Evolutionary conservation across 163 green algal species (phyloP).

Genomic region (Trebouxia gelatinosa): DNA sequence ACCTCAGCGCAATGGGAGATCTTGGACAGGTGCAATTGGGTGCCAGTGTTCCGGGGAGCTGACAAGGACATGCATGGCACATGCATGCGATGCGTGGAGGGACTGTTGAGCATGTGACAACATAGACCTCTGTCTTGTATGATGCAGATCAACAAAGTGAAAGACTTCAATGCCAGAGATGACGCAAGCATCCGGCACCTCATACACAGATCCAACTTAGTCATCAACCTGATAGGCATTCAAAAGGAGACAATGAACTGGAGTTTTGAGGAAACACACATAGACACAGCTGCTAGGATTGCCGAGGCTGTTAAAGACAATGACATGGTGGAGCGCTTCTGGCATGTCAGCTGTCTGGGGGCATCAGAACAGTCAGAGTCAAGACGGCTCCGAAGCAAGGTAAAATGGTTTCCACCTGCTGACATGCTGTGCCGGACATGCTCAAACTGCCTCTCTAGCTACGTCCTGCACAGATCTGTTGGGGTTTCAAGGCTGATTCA

Average conservation of each 20-base stretch:
- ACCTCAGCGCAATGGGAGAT: slow-evolving; percentile 96
- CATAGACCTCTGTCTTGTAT: background rate
- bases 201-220: slow-evolving; percentile 83
- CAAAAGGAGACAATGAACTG: slow-evolving; percentile 95
- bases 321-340: slow-evolving; percentile 55
- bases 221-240: slow-evolving; percentile 93
- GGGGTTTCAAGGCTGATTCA: background rate
- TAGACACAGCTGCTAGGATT: slow-evolving; percentile 65
- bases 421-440: no score
- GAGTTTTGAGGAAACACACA: slow-evolving; percentile 84
- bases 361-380: slow-evolving; percentile 59
- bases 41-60: slow-evolving; percentile 24
- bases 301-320: slow-evolving; percentile 53
- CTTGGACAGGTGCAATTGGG: slow-evolving; percentile 78
- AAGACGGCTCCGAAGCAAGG: slow-evolving; percentile 70
- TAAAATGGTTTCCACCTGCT: background rate
- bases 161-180: slow-evolving; percentile 78
- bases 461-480: background rate
- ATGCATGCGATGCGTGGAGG: background rate
- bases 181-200: slow-evolving; percentile 74
- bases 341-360: slow-evolving; percentile 85
- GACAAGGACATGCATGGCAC: background rate
- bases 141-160: slow-evolving; percentile 61
- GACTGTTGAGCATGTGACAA: no score
- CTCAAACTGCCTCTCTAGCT: no score